Conservation (phyloP, 2,329 filamentous ascomycete species). For the Colletotrichum cordylinicola region DNA sequence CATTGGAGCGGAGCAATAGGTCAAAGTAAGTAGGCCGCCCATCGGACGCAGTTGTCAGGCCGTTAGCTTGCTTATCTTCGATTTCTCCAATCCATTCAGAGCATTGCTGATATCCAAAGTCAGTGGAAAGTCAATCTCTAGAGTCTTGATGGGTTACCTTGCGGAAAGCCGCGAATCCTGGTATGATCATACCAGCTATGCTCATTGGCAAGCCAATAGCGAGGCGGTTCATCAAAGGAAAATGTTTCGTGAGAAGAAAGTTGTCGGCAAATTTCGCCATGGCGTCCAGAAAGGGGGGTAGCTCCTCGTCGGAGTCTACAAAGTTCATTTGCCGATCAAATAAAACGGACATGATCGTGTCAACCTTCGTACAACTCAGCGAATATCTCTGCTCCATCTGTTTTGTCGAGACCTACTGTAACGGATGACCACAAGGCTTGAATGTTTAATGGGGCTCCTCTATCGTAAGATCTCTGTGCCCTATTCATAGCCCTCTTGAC, state of each 20-base stretch:
- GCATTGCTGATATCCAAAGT: neutral
- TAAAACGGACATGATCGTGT: neutral
- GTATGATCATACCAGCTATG: neutral
- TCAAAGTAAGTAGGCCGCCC: neutral
- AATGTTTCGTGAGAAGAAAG: neutral
- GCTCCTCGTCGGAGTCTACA: neutral
- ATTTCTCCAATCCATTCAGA: neutral
- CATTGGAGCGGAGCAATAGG: neutral
- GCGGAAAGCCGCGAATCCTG: neutral
- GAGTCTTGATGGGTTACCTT: neutral
- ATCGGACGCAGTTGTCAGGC: neutral
- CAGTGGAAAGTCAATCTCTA: fast-evolving
- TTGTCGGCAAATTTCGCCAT: neutral
- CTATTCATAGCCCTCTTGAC: neutral
- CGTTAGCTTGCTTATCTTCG: neutral
- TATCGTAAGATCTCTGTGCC: neutral
- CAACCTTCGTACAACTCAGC: neutral
- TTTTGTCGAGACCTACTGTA: neutral
- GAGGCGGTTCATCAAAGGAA: neutral
- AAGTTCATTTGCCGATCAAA: neutral
- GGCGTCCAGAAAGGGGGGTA: neutral
- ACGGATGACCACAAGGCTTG: neutral
- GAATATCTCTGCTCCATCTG: too few species aligned
- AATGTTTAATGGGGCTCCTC: neutral
- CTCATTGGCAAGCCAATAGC: neutral